Evolutionary conservation across 2,329 filamentous ascomycete genomes (phyloP).

Genomic region (Cercospora sp.): DNA sequence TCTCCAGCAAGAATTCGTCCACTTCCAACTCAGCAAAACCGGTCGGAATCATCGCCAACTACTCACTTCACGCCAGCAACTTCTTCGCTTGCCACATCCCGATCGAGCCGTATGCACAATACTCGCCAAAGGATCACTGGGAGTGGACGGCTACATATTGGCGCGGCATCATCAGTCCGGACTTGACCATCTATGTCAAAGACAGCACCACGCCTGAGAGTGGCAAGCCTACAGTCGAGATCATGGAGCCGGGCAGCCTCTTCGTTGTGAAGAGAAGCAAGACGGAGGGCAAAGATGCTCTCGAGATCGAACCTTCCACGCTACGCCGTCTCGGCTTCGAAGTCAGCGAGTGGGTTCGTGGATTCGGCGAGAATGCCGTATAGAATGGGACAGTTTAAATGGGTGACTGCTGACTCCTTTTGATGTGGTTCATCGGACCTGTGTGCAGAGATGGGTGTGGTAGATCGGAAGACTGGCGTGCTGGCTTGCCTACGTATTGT

Average conservation of each 20-base stretch:
- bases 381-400: background rate
- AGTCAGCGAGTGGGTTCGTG: constrained; percentile 74
- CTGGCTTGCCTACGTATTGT: background rate
- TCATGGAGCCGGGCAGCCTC: constrained; percentile 45
- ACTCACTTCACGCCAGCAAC: constrained; percentile 77
- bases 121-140: constrained; percentile 87
- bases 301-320: constrained; percentile 49
- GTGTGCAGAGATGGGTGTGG: background rate
- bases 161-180: constrained; percentile 80
- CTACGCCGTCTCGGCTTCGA: constrained; percentile 80
- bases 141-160: constrained; percentile 95
- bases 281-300: constrained; percentile 32
- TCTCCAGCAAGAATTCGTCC: constrained; percentile 12
- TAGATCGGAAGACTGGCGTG: background rate
- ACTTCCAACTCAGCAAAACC: constrained; percentile 51
- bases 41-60: constrained; percentile 74
- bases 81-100: constrained; percentile 70
- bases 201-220: constrained; percentile 32
- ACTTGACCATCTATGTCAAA: constrained; percentile 71
- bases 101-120: constrained; percentile 65
- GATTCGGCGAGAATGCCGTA: constrained; percentile 30
- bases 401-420: background rate
- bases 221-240: constrained; percentile 39
- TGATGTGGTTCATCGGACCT: background rate
- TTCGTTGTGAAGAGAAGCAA: constrained; percentile 44